These are phyloP conservation scores for Tagetes patula DNA, from an alignment of 129 eudicot species.

Conservation along the genomic window DNA sequence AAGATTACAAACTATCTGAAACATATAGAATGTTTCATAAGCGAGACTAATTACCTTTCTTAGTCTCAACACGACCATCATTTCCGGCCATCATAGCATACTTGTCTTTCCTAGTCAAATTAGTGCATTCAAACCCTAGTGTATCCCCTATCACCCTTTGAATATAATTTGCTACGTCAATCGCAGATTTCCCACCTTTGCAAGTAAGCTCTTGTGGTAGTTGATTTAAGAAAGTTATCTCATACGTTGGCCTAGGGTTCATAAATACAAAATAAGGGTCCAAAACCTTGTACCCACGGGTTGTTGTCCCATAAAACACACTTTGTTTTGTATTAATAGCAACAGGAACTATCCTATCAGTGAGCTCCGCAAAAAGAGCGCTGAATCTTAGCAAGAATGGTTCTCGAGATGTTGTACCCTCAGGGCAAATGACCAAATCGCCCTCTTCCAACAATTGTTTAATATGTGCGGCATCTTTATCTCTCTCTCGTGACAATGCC, in stretches of 20 bases:
- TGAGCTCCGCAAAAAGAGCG: conserved; percentile 82
- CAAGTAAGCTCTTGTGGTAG: conserved; percentile 57
- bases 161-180: conserved; percentile 79
- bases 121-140: conserved; percentile 82
- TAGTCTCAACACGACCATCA: conserved; percentile 57
- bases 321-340: conserved; percentile 74
- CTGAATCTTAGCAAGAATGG: conserved; percentile 78
- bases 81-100: conserved; percentile 80
- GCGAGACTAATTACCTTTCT: conserved; percentile 27
- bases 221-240: conserved; percentile 71
- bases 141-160: conserved; percentile 70
- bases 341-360: conserved; percentile 83
- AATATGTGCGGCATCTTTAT: conserved; percentile 68
- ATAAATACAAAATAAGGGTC: conserved; percentile 79
- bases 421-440: conserved; percentile 81
- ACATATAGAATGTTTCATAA: conserved; percentile 18
- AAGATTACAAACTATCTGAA: conserved; percentile 14
- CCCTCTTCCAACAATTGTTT: conserved; percentile 69
- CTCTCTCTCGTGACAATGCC: conserved; percentile 73
- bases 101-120: conserved; percentile 83
- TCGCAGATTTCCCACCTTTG: conserved; percentile 60
- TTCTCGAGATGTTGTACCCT: conserved; percentile 86
- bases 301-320: conserved; percentile 77
- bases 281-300: conserved; percentile 61
- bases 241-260: conserved; percentile 87